Evolutionary conservation across 208 protist genomes (phyloP), one percentile per base, ranked within the genome.

Genomic region (Eutreptiella sp.): DNA sequence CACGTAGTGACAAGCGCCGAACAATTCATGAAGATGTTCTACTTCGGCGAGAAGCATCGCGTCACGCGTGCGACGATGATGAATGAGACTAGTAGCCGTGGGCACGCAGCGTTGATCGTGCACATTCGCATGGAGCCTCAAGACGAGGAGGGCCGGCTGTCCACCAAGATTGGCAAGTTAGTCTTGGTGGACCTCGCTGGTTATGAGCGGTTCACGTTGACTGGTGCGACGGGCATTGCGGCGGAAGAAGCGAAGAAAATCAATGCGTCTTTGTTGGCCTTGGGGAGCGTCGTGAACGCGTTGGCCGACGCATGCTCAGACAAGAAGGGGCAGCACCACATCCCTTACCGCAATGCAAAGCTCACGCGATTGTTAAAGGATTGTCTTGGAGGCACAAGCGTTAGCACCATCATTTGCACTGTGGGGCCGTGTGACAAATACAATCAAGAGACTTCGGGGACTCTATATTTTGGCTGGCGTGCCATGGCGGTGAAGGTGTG

Each of bases 261-360:
- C 66, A 90, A 90, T 58, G 84, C 84, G 0, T 90, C 84, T 0
- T 66, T 90, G 28, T 72, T 90, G 7, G 76, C 84, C 11, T 68
- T 90, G 3, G 80, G n/a, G n/a, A n/a, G n/a, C n/a, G 84, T 90
- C 42, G 84, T 90, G 24, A 85, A 76, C 43, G 80, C 81, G 26
- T 70, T 90, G 23, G 86, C 81, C n/a, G n/a, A n/a, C n/a, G n/a
- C n/a, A n/a, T n/a, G n/a, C n/a, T n/a, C n/a, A n/a, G n/a, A n/a
- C n/a, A n/a, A n/a, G 1, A 60, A 64, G 26, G 72, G 72, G 48
- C 73, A 69, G 19, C 78, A 76, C 38, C 81, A 88, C 70, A 80
- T 94, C 53, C 88, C 88, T 34, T 94, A 85, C 80, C 73, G 88
- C 38, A 84, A 89, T 53, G 77, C 81, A 19, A 94, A 94, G 70